Evolutionary conservation across 352 stramenopile genomes (phyloP), one percentile per base, ranked within the genome.

Genomic region (Pythium diclinum): DNA sequence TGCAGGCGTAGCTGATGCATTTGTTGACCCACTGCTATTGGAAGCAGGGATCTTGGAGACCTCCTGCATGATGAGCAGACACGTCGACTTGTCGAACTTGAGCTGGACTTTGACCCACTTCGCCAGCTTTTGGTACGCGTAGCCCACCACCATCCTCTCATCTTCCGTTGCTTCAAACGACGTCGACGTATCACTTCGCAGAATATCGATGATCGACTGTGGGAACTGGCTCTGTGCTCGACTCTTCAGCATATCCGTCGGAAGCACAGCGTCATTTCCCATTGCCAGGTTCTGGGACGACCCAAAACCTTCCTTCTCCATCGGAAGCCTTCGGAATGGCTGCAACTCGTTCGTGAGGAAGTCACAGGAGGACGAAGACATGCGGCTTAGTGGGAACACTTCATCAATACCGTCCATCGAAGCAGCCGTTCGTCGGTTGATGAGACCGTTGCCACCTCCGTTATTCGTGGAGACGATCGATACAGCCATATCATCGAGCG

Each of bases 21-120:
- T 67, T 5, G 52, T 42, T 17, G 52, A 21, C 21, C 13, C 19
- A 33, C 10, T 33, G 13, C n/a, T 8, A 44, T 32, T 61, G 1
- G 56, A 51, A 9, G 64, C 19, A 1, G 63, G 52, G 28, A 52
- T 36, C 38, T 61, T 63, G 7, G 73, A 44, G 3, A 73, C 69
- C 21, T 88, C 77, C 38, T 88, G 70, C 25, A 63, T 59, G 19
- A 71, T 34, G 9, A 71, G 65, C 34, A 61, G 52, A 34, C 81
- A 91, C 10, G 76, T 89, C 3, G 71, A 51, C 54, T 91, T 89
- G 38, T 93, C 79, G 33, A 93, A 87, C 32, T 76, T 87, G 7
- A 93, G 61, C 9, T 80, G 72, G 25, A 91, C 82, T 38, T 90
- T 90, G 0, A 77, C 77, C 85, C 85, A 93, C 54, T 91, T 87